phyloP scores from a whole-genome alignment of 148 eudicot species.

The Cornus florida region DNA sequence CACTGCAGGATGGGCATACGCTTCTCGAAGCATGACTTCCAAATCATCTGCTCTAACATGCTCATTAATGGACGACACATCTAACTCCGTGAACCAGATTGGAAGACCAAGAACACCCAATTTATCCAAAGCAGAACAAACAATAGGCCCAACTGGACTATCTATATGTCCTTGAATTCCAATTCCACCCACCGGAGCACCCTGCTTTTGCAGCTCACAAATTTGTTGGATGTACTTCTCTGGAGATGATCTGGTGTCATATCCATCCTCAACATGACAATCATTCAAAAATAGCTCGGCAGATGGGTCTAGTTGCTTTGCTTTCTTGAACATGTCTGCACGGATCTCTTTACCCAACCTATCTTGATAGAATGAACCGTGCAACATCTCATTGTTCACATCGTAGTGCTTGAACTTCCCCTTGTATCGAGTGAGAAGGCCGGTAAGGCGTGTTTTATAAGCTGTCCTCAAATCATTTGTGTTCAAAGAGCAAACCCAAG shows the following conservation, averaged over 20 bases:
- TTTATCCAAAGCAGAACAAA: conserved; percentile 76
- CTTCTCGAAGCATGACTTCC: conserved; percentile 93
- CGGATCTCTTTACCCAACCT: conserved; percentile 69
- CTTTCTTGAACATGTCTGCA: conserved; percentile 76
- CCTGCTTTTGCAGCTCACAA: conserved; percentile 69
- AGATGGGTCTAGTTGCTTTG: conserved; percentile 71
- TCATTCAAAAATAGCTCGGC: conserved; percentile 78
- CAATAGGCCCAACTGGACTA: conserved; percentile 76
- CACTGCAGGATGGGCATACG: conserved; percentile 88
- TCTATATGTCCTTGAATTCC: conserved; percentile 95
- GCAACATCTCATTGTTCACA: conserved; percentile 95
- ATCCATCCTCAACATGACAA: conserved; percentile 82
- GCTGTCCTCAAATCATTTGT: conserved; percentile 54
- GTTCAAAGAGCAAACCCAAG: conserved; percentile 58
- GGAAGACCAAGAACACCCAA: conserved; percentile 86
- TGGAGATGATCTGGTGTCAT: conserved; percentile 64
- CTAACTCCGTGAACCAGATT: conserved; percentile 93
- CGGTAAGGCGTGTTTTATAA: conserved; percentile 64
- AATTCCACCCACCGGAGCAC: conserved; percentile 85
- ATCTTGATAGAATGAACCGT: conserved; percentile 85
- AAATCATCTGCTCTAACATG: conserved; percentile 77
- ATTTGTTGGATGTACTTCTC: conserved; percentile 86
- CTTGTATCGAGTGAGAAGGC: conserved; percentile 79
- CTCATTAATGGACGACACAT: conserved; percentile 81
- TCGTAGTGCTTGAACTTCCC: conserved; percentile 91